Base-by-base conservation (phyloP, 106 monocot genomes). In the Amphibolis antarctica region DNA sequence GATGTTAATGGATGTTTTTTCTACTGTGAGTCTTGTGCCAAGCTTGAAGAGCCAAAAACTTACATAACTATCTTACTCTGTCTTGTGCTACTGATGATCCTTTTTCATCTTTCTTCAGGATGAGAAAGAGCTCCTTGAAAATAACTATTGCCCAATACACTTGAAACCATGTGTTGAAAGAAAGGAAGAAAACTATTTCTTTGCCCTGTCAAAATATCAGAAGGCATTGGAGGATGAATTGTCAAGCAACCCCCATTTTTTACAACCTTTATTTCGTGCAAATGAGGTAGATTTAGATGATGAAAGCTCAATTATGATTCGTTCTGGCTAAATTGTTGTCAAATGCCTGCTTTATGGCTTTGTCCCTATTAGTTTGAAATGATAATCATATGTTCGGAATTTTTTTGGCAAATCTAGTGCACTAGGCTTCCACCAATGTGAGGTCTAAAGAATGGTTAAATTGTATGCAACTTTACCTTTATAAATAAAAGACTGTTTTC, bases 191-290 rank as follows among this genome's bases (percentile, higher is more conserved):
- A 96, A 96, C 53, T 96, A 86, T 49, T 96, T 96, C 45, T 96
- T 96, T 86, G 86, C 96, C 59, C 62, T 96, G 71, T 90, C 96
- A 48, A 96, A 96, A 62, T 96, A 96, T 73, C 89, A 96, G 47
- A 83, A 86, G 19, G 6, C 46, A 23, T 62, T 96, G 80, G 96
- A 96, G 76, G 90, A 96, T 44, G 45, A 79, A 68, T 78, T 90
- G 44, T 55, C 42, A 36, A 67, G 46, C 44, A 86, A 90, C 64
- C 81, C 86, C 62, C 76, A 82, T 58, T 96, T 90, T 85, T 81
- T 96, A 59, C 86, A 86, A 71, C 96, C 89, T 70, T 74, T 79
- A 55, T 86, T 74, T 82, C 83, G 89, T 13, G 76, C 86, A 63
- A 96, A 96, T 75, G 96, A 96, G 89, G 96, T 86, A 70, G 86